A percentile compares a stretch with the other conserved stretches of the same genome.
These are phyloP conservation scores for Hansenula sp. DNA, from an alignment of 1,139 yeast genomes.

Conservation along the genomic window DNA sequence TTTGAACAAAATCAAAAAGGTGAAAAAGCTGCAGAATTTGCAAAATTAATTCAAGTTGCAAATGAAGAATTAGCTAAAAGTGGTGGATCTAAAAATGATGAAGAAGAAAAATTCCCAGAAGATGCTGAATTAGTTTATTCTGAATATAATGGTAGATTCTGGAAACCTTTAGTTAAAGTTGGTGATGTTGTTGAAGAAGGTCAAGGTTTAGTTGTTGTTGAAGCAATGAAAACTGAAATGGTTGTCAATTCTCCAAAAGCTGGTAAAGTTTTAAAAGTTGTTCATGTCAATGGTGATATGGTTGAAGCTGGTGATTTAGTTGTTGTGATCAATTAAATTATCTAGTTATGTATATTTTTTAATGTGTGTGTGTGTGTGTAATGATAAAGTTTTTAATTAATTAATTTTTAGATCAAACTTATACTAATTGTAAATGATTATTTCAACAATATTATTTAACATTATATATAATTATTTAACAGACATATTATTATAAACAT, in stretches of 20 bases:
- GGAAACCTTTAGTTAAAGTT: slow-evolving; percentile 82
- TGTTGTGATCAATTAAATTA: slow-evolving; percentile 42
- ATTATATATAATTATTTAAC: no score
- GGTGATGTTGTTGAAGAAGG: slow-evolving; percentile 77
- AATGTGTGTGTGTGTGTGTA: background rate
- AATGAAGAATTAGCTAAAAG: slow-evolving; percentile 65
- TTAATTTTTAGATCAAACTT: no score
- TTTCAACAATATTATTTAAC: no score
- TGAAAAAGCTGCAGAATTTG: slow-evolving; percentile 80
- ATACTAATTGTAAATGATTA: no score
- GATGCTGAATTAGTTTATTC: slow-evolving; percentile 82
- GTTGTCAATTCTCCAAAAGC: slow-evolving; percentile 64
- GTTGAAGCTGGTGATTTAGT: slow-evolving; percentile 95
- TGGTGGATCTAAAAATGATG: slow-evolving; percentile 36
- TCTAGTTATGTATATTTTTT: background rate
- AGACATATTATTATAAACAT: no score
- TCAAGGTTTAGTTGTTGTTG: slow-evolving; percentile 82
- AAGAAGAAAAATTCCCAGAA: slow-evolving; percentile 58
- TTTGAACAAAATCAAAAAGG: slow-evolving; percentile 69
- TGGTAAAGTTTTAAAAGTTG: slow-evolving; percentile 76
- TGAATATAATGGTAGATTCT: slow-evolving; percentile 92
- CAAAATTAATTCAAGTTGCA: slow-evolving; percentile 74
- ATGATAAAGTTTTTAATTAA: background rate
- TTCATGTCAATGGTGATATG: slow-evolving; percentile 88
- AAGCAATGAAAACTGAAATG: slow-evolving; percentile 99